Conservation (phyloP, 768 basidiomycete genomes). For the Suillus brevipes region DNA sequence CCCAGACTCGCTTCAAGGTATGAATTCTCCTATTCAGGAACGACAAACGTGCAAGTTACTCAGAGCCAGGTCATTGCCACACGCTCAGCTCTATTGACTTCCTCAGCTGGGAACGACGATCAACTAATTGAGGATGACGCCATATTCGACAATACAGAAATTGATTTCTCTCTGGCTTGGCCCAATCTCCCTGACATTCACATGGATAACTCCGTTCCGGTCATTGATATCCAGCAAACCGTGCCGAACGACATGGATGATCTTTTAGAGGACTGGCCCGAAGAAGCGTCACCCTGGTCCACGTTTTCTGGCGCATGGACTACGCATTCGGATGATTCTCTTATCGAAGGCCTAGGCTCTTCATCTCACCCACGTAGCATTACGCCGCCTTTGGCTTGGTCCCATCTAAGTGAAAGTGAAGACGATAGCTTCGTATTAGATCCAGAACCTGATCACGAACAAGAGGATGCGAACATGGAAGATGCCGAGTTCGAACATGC, state of each 20-base stretch:
- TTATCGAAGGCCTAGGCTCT: conserved; percentile 21
- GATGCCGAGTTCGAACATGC: conserved; percentile 12
- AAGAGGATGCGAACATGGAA: conserved; percentile 18
- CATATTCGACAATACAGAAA: conserved; percentile 6
- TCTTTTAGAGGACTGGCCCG: conserved; percentile 16
- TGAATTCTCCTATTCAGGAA: conserved; percentile 6
- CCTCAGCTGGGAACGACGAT: conserved; percentile 24
- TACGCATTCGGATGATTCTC: conserved; percentile 23
- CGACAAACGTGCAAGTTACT: conserved; percentile 1
- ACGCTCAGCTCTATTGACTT: conserved; percentile 8
- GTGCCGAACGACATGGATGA: conserved; percentile 20
- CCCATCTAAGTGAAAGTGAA: conserved; percentile 18
- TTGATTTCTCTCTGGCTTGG: conserved; percentile 12
- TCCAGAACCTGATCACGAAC: conserved; percentile 17
- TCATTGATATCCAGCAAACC: conserved; percentile 5
- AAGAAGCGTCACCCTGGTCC: conserved; percentile 8
- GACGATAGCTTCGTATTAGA: conserved; percentile 12
- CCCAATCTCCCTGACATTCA: conserved; percentile 16
- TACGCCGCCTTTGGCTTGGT: conserved; percentile 17
- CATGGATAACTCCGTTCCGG: conserved; percentile 9
- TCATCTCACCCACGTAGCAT: conserved; percentile 17
- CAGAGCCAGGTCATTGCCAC: conserved; percentile 19
- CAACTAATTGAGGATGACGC: conserved; percentile 19
- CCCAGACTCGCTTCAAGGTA: conserved; percentile 50
- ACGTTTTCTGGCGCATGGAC: conserved; percentile 7